These are phyloP conservation scores for Suhomyces tanzawaensis DNA, from an alignment of 805 yeast species.

Conservation along the genomic window DNA sequence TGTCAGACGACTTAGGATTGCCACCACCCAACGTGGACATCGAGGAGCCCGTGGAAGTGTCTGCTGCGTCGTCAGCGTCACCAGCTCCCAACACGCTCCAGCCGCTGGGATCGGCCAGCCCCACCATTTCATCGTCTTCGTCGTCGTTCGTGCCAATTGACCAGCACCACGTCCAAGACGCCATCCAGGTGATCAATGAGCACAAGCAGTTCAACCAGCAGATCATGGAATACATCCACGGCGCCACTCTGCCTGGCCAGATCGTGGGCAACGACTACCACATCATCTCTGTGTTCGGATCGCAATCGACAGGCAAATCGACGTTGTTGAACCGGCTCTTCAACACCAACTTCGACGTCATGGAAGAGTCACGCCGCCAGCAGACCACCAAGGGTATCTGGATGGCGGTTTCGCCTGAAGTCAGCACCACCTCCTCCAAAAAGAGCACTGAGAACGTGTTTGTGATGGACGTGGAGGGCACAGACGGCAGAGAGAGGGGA, in stretches of 20 bases:
- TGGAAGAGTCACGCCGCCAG: conserved; percentile 82
- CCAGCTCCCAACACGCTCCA: background rate
- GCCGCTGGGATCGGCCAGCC: conserved; percentile 5
- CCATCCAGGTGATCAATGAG: conserved; percentile 65
- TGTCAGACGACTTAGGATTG: conserved; percentile 7
- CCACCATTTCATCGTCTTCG: conserved; percentile 29
- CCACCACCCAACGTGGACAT: conserved; percentile 12
- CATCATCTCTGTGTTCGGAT: conserved; percentile 92
- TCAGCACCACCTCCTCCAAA: conserved; percentile 20
- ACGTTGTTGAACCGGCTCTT: conserved; percentile 84
- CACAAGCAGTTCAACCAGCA: conserved; percentile 48
- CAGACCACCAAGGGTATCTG: conserved; percentile 67
- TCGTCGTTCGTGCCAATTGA: conserved; percentile 43
- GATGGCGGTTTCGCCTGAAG: conserved; percentile 40
- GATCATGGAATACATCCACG: conserved; percentile 34
- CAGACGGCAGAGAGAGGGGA: conserved; percentile 97
- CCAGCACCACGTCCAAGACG: conserved; percentile 27
- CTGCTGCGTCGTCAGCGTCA: background rate
- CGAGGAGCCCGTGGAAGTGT: conserved; percentile 1
- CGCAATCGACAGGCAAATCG: conserved; percentile 95
- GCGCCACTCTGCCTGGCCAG: conserved; percentile 29
- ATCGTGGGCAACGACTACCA: conserved; percentile 71
- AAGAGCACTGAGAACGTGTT: conserved; percentile 43
- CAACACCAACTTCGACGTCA: conserved; percentile 85
- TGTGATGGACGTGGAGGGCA: conserved; percentile 97